phyloP scores from a whole-genome alignment of 202 grass and related monocot species.

The Cymbopogon flexuosus region DNA sequence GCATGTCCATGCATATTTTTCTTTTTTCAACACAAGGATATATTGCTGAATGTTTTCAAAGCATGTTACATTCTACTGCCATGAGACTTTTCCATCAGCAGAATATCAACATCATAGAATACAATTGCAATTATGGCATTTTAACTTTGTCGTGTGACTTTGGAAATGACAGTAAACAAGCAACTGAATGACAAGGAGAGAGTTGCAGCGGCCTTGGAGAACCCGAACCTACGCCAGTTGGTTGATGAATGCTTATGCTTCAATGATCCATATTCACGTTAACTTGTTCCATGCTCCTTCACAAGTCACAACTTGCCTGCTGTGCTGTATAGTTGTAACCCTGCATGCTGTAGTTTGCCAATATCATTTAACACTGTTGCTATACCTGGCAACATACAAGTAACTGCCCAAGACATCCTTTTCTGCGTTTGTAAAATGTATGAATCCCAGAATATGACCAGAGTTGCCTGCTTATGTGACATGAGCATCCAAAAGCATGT shows the following conservation, averaged over 20 bases:
- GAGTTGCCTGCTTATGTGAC: not conserved
- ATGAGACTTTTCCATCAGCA: not conserved
- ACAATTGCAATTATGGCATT: not conserved
- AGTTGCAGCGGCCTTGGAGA: conserved; percentile 81
- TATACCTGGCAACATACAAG: conserved; percentile 17
- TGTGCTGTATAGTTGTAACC: conserved; percentile 56
- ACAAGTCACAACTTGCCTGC: not conserved
- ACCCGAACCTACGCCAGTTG: conserved; percentile 88
- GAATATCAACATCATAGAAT: not conserved
- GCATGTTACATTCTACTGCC: not conserved
- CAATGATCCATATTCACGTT: conserved; percentile 56
- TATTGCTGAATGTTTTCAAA: not conserved
- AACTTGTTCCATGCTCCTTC: conserved; percentile 9
- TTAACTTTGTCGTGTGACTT: not conserved
- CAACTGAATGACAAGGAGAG: conserved; percentile 99
- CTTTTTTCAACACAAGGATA: not conserved
- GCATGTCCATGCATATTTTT: not conserved
- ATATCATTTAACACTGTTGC: not conserved
- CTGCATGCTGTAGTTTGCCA: conserved; percentile 29
- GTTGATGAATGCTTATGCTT: conserved; percentile 90
- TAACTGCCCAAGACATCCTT: not conserved
- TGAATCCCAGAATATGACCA: not conserved
- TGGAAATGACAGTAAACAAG: conserved; percentile 74
- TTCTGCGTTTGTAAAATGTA: not conserved
- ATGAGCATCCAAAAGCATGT: not conserved